Conservation (phyloP, 2,329 filamentous ascomycete species). For the Pseudogymnoascus sp. region DNA sequence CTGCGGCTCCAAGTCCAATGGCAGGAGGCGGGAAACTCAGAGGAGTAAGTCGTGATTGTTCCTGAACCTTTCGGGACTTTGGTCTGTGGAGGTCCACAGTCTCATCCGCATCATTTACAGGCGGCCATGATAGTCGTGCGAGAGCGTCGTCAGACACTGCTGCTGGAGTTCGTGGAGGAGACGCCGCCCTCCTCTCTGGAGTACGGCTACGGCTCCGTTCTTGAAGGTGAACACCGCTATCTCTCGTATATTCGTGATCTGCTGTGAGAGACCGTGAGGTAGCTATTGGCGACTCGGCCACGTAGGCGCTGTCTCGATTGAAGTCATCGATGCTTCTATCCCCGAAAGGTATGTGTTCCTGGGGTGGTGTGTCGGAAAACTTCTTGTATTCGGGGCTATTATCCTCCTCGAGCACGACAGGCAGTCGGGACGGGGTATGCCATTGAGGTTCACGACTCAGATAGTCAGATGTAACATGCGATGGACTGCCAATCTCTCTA, state of each 20-base stretch:
- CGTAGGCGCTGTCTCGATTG: slow-evolving; percentile 46
- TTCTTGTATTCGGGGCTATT: background rate
- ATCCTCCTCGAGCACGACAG: slow-evolving; percentile 6
- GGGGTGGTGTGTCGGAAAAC: background rate
- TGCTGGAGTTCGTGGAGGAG: slow-evolving; percentile 19
- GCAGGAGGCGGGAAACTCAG: slow-evolving; percentile 17
- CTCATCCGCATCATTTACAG: slow-evolving; percentile 40
- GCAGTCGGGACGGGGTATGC: slow-evolving; percentile 3
- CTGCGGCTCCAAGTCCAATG: slow-evolving; percentile 20
- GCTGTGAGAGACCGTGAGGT: background rate
- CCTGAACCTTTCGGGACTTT: slow-evolving; percentile 7
- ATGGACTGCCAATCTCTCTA: background rate
- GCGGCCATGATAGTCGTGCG: slow-evolving; percentile 32
- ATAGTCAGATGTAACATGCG: slow-evolving; percentile 2
- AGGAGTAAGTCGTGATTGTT: slow-evolving; percentile 13
- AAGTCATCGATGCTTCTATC: slow-evolving; percentile 25
- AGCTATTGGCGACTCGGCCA: slow-evolving; percentile 38
- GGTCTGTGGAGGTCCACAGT: slow-evolving; percentile 35
- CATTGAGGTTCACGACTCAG: background rate
- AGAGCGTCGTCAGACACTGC: slow-evolving; percentile 30
- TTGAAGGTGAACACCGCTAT: slow-evolving; percentile 51
- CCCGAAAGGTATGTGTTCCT: background rate
- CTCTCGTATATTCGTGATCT: slow-evolving; percentile 20
- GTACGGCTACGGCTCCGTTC: slow-evolving; percentile 35
- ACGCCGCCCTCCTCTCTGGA: slow-evolving; percentile 19